phyloP scores from a whole-genome alignment of 306 rosid species.

The Macrotyloma uniflorum region DNA sequence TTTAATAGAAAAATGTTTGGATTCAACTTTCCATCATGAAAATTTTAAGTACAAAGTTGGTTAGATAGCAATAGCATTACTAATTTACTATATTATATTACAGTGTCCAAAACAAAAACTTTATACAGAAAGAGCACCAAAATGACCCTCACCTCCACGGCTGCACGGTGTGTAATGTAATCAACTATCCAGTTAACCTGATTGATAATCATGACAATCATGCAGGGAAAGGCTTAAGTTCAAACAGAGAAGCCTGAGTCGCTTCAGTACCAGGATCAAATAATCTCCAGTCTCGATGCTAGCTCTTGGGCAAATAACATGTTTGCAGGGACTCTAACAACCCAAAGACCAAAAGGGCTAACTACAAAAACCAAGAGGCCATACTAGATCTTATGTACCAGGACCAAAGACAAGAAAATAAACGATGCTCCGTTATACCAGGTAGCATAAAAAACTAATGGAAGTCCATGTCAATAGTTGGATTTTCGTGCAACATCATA shows the following conservation, averaged over 20 bases:
- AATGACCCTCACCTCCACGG: not conserved
- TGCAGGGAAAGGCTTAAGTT: not conserved
- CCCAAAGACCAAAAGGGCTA: not conserved
- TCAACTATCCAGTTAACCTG: not conserved
- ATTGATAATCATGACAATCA: not conserved
- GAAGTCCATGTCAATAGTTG: not conserved
- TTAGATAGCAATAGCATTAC: not conserved
- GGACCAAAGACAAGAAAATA: not conserved
- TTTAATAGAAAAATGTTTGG: not conserved
- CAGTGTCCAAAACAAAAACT: slow-evolving; percentile 4
- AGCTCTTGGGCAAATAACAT: not conserved
- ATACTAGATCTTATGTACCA: not conserved
- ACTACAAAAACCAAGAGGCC: not conserved
- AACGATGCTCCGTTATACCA: not conserved
- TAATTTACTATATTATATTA: not conserved
- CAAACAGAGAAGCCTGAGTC: not conserved
- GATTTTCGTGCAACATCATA: not conserved
- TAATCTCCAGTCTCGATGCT: not conserved
- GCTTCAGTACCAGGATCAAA: not conserved
- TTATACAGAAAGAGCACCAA: not conserved
- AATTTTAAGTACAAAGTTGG: not conserved
- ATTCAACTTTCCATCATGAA: not conserved
- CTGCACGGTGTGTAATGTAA: not conserved
- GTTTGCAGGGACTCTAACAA: not conserved
- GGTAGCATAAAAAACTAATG: not conserved